These are phyloP conservation scores for Fusarium sp. DNA, from an alignment of 2,329 filamentous ascomycete species.

Conservation along the genomic window DNA sequence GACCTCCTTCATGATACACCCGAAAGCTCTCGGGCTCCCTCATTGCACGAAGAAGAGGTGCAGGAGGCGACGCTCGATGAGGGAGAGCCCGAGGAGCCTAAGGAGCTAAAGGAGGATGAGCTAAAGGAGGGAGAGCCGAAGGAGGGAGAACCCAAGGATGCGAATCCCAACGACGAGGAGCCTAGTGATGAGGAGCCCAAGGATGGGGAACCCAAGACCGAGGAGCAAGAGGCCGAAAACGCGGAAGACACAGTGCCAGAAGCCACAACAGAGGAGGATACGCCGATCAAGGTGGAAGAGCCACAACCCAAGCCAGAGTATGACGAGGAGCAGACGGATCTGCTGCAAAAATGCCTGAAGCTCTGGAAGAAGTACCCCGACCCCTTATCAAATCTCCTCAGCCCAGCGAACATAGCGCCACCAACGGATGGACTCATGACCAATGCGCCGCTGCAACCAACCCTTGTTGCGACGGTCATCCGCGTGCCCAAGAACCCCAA, in stretches of 20 bases:
- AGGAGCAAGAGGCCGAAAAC: constrained; percentile 30
- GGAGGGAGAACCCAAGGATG: neutral
- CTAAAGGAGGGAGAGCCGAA: constrained; percentile 27
- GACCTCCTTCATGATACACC: constrained; percentile 66
- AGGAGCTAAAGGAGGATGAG: constrained; percentile 6
- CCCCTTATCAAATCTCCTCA: constrained; percentile 63
- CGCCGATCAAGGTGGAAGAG: constrained; percentile 40
- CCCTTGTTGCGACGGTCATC: constrained; percentile 77
- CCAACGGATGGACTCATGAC: constrained; percentile 67
- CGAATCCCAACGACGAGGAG: neutral
- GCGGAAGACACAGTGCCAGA: constrained; percentile 30
- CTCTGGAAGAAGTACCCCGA: constrained; percentile 71
- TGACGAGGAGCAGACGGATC: constrained; percentile 54
- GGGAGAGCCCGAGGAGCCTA: neutral
- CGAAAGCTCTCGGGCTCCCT: constrained; percentile 57
- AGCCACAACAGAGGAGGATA: constrained; percentile 25
- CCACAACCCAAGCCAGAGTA: constrained; percentile 52
- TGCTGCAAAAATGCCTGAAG: constrained; percentile 64
- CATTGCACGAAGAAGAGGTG: constrained; percentile 45
- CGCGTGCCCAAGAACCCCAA: constrained; percentile 80
- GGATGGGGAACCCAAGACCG: neutral
- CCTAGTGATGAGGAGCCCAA: constrained; percentile 10
- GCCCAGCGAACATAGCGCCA: constrained; percentile 69
- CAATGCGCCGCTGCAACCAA: constrained; percentile 61
- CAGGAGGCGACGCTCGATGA: neutral